Conservation (phyloP, 371 early-diverging fungal genomes). For the Apophysomyces variabilis region DNA sequence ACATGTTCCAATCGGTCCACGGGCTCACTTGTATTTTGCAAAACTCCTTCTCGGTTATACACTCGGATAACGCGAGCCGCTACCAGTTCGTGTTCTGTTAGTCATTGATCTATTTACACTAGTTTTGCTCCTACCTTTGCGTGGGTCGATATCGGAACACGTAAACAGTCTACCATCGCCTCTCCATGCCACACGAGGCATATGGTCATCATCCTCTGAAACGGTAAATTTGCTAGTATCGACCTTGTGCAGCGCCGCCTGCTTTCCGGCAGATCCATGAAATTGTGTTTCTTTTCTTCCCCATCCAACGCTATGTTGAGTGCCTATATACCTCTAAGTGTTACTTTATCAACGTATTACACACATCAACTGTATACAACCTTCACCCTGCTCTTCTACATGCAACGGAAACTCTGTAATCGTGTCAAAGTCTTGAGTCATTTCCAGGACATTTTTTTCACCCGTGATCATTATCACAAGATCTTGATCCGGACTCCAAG, state of each 20-base stretch:
- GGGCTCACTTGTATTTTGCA: slow-evolving; percentile 82
- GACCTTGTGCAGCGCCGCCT: slow-evolving; percentile 65
- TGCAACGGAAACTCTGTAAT: slow-evolving; percentile 79
- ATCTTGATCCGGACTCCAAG: slow-evolving; percentile 95
- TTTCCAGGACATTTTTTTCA: slow-evolving; percentile 77
- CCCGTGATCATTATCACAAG: slow-evolving; percentile 83
- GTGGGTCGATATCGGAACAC: slow-evolving; percentile 69
- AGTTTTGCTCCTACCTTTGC: slow-evolving; percentile 41
- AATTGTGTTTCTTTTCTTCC: slow-evolving; percentile 97
- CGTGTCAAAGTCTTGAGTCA: slow-evolving; percentile 94
- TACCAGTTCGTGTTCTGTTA: slow-evolving; percentile 7
- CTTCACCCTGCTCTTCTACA: slow-evolving; percentile 72
- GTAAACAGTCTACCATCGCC: slow-evolving; percentile 88
- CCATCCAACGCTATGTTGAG: slow-evolving; percentile 92
- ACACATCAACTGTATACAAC: slow-evolving; percentile 26
- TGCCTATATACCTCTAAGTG: slow-evolving; percentile 43
- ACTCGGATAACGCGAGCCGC: slow-evolving; percentile 75
- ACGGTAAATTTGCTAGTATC: slow-evolving; percentile 54
- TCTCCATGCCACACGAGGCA: slow-evolving; percentile 87
- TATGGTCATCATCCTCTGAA: slow-evolving; percentile 78
- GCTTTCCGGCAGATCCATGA: slow-evolving; percentile 91
- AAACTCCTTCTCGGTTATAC: slow-evolving; percentile 84
- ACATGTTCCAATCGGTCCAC: slow-evolving; percentile 83
- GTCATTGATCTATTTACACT: background rate
- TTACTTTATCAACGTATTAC: background rate